Evolutionary conservation across 768 basidiomycete genomes (phyloP).

Genomic region (Pluteus cervinus): DNA sequence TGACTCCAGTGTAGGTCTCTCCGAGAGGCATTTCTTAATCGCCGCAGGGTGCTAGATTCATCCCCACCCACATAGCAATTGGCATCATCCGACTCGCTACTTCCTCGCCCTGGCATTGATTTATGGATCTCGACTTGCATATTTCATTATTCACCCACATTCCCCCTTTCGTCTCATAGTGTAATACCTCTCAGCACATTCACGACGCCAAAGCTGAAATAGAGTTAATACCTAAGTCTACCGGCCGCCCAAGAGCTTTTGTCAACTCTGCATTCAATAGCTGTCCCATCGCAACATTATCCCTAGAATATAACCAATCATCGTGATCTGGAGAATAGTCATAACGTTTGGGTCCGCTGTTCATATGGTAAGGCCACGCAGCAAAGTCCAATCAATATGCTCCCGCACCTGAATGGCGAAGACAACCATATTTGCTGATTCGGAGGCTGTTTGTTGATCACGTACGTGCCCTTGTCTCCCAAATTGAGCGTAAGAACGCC

Average conservation of each 20-base stretch:
- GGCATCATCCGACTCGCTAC: no score
- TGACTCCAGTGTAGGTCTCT: no score
- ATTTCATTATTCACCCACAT: no score
- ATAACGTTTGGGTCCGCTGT: conserved; percentile 89
- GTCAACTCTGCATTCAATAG: conserved; percentile 68
- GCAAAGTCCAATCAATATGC: background rate
- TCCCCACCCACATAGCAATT: no score
- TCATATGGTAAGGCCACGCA: conserved; percentile 2
- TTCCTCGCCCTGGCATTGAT: no score
- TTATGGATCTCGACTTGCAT: conserved; percentile 1
- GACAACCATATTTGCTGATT: conserved; percentile 98
- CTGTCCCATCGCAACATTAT: conserved; percentile 50
- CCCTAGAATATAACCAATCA: conserved; percentile 75
- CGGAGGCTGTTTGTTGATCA: conserved; percentile 95
- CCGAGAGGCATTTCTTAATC: no score
- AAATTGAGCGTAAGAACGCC: conserved; percentile 86
- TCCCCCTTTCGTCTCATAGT: conserved; percentile 3
- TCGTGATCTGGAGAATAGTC: conserved; percentile 56
- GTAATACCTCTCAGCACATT: background rate
- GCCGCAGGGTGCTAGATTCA: no score
- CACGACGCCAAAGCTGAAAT: conserved; percentile 10
- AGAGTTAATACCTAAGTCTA: conserved; percentile 24
- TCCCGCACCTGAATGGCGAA: conserved; percentile 70
- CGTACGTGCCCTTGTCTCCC: conserved; percentile 79
- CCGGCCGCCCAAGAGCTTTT: conserved; percentile 20